Evolutionary conservation across 371 early-diverging fungal species (phyloP).

Genomic region (Mortierella sp.): DNA sequence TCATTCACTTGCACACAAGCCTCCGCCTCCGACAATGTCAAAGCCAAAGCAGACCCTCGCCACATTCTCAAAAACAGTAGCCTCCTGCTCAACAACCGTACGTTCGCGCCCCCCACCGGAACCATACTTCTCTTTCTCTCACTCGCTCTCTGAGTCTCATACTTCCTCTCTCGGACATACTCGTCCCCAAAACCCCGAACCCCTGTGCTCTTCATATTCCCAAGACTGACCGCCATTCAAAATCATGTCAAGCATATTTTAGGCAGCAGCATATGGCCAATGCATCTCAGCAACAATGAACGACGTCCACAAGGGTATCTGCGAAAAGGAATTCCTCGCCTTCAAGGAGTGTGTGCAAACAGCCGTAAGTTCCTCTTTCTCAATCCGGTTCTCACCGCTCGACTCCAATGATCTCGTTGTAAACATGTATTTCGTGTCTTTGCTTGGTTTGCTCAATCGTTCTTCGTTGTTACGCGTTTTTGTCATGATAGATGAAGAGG

Average conservation of each 20-base stretch:
- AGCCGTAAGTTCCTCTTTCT: slow-evolving; percentile 56
- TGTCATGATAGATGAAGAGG: background rate
- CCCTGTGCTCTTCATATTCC: background rate
- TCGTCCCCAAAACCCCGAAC: background rate
- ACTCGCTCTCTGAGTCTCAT: background rate
- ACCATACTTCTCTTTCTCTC: background rate
- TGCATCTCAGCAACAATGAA: slow-evolving; percentile 67
- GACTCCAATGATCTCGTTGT: too few species aligned
- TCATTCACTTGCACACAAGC: background rate
- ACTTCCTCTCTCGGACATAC: background rate
- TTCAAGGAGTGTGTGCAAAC: slow-evolving; percentile 72
- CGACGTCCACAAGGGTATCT: slow-evolving; percentile 69
- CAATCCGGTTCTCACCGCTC: too few species aligned
- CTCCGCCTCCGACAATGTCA: slow-evolving; percentile 25
- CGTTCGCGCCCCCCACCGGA: background rate
- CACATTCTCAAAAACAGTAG: slow-evolving; percentile 44
- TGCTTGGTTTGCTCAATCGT: background rate
- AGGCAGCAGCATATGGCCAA: slow-evolving; percentile 68
- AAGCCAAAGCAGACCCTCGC: slow-evolving; percentile 52
- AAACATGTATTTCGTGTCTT: background rate
- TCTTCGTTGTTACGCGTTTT: background rate
- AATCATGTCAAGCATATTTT: too few species aligned
- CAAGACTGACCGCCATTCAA: too few species aligned
- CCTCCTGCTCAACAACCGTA: slow-evolving; percentile 46
- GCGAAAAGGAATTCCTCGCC: slow-evolving; percentile 69